phyloP scores from a whole-genome alignment of 495 filamentous ascomycete species.

The Penicillium argentinense region DNA sequence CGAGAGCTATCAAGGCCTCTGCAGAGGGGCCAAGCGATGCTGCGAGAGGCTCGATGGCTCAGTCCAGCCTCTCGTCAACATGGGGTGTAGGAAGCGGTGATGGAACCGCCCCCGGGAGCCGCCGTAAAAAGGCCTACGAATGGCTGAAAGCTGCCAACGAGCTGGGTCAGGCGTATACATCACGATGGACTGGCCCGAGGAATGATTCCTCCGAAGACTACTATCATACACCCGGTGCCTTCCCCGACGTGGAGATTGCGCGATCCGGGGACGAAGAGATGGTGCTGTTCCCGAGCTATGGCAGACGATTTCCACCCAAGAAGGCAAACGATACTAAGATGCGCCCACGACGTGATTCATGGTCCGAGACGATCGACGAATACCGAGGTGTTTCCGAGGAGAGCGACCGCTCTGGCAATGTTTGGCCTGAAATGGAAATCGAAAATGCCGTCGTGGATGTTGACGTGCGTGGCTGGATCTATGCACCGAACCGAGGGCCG shows the following conservation, averaged over 20 bases:
- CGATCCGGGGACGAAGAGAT: conserved; percentile 84
- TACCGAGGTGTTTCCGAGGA: conserved; percentile 33
- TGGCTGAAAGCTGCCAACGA: conserved; percentile 90
- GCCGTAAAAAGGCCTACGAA: conserved; percentile 78
- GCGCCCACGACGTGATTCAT: conserved; percentile 27
- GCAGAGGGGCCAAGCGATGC: conserved; percentile 28
- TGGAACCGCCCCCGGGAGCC: conserved; percentile 65
- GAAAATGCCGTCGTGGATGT: conserved; percentile 81
- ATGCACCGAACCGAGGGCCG: conserved; percentile 79
- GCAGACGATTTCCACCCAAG: conserved; percentile 55
- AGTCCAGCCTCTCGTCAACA: conserved; percentile 34
- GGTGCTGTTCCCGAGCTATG: conserved; percentile 91
- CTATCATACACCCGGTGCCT: conserved; percentile 68
- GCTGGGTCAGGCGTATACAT: conserved; percentile 77
- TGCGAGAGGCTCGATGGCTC: conserved; percentile 37
- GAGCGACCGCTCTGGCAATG: conserved; percentile 35
- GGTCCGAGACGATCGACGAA: conserved; percentile 37
- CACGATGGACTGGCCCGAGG: conserved; percentile 53
- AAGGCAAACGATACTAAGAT: conserved; percentile 25
- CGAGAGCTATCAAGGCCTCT: conserved; percentile 14
- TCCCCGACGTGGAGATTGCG: conserved; percentile 77
- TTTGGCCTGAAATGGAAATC: conserved; percentile 70
- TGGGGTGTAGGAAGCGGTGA: conserved; percentile 31
- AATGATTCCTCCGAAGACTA: conserved; percentile 55
- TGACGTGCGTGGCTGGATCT: conserved; percentile 94